Evolutionary conservation across 2,329 filamentous ascomycete genomes (phyloP), one percentile per base, ranked within the genome.

Genomic region (Xylaria digitata): DNA sequence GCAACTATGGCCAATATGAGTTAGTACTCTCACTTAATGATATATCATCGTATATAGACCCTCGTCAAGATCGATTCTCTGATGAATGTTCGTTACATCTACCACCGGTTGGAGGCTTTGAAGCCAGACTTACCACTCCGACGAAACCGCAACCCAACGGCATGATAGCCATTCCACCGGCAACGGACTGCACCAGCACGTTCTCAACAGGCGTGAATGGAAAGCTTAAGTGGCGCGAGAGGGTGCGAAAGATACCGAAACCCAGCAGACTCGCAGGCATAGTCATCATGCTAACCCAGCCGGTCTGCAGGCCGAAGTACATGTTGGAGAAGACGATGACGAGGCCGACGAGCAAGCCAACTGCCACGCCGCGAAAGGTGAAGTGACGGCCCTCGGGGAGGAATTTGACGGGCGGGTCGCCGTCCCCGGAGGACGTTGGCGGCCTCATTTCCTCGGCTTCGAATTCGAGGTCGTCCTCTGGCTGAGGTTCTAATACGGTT

Each of bases 281-380:
- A 17, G 93, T 92, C 96, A 99, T 98, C 72, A 93, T 92, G 75
- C 90, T 88, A 49, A 88, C 83, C 84, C 84, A 86, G 69, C 84
- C 83, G 32, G 93, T 96, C 81, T 98, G 96, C 37, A 99, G 84
- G n/a, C 96, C 96, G 78, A 99, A 99, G 80, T 98, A 99, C 84
- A 96, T 97, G 78, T 99, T 99, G 59, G 93, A 96, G 78, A 97
- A 97, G 77, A 92, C 96, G 75, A 98, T 97, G 62, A 98, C 84
- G 4, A 96, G 88, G 46, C 96, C 96, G 70, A 99, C 96, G 3
- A 87, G 82, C 6, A 97, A 84, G 17, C 96, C 96, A 32, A 92
- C 93, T 5, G 89, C 77, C 45, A 98, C 85, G 57, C 93, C 93
- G 63, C 96, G 90, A 30, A 90, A 65, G 0, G 96, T 98, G 81